Evolutionary conservation across 2,329 filamentous ascomycete species (phyloP).

Genomic region (Alternaria incomplexa): DNA sequence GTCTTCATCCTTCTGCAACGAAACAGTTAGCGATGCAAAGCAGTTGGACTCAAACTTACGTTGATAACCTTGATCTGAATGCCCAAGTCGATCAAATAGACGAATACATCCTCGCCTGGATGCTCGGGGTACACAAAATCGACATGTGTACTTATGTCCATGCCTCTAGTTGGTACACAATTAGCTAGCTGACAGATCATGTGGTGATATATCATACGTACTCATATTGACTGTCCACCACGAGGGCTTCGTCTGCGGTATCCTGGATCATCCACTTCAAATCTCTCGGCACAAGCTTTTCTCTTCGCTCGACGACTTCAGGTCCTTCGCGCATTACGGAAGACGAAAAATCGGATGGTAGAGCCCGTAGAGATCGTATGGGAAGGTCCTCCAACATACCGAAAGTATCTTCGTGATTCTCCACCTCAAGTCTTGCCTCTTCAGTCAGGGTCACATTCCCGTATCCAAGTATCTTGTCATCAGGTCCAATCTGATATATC

Average conservation of each 20-base stretch:
- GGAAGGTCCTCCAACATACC: not conserved
- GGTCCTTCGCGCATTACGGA: too few species aligned
- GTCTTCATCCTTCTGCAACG: fast-evolving
- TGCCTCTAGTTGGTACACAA: too few species aligned
- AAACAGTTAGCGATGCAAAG: fast-evolving
- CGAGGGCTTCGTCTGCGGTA: fast-evolving
- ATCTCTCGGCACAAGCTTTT: too few species aligned
- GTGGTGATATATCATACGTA: too few species aligned
- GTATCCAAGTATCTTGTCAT: not conserved
- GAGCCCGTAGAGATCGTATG: not conserved
- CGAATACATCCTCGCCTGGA: not conserved
- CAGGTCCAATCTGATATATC: not conserved
- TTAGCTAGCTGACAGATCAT: too few species aligned
- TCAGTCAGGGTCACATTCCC: fast-evolving
- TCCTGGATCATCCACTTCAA: too few species aligned
- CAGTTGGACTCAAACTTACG: not conserved
- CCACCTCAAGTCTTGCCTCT: fast-evolving
- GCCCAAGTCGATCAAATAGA: not conserved
- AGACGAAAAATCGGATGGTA: too few species aligned
- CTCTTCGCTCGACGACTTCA: too few species aligned
- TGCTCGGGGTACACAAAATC: not conserved
- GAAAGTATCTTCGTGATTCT: not conserved
- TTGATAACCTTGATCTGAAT: not conserved
- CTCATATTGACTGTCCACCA: too few species aligned
- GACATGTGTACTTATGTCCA: too few species aligned